Evolutionary conservation across 2,329 filamentous ascomycete genomes (phyloP).

Genomic region (Alternaria postmessia): DNA sequence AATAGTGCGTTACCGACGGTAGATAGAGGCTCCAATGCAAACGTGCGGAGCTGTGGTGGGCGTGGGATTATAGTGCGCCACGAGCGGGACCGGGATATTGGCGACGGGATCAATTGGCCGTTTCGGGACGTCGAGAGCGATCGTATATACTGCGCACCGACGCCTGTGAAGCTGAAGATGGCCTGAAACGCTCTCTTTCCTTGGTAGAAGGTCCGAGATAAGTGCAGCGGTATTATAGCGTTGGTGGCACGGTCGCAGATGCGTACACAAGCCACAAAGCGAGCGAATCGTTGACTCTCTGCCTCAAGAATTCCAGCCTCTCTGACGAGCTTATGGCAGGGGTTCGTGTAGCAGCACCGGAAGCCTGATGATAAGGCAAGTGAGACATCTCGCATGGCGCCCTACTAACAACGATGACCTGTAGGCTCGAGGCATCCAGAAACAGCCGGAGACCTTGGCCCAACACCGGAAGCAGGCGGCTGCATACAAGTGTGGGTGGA

Average conservation of each 20-base stretch:
- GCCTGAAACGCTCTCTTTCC: not conserved
- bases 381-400: not conserved
- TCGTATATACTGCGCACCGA: not conserved
- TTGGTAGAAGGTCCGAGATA: not conserved
- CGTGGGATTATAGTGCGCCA: constrained; percentile 1
- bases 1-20: not conserved
- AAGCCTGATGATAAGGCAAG: not conserved
- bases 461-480: not conserved
- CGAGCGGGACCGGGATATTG: not conserved
- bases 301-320: not conserved
- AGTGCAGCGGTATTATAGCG: not conserved
- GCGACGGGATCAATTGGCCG: constrained; percentile 15
- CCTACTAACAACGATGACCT: not conserved
- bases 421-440: not conserved
- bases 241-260: not conserved
- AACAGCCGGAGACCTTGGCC: not conserved
- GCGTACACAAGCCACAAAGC: not conserved
- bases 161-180: not conserved
- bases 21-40: not conserved
- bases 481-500: not conserved
- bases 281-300: not conserved
- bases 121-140: constrained; percentile 21
- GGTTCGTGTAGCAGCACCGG: not conserved
- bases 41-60: not conserved
- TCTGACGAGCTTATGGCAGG: not conserved